Conservation (phyloP, 78 protist species). For the Fonticula alba region DNA sequence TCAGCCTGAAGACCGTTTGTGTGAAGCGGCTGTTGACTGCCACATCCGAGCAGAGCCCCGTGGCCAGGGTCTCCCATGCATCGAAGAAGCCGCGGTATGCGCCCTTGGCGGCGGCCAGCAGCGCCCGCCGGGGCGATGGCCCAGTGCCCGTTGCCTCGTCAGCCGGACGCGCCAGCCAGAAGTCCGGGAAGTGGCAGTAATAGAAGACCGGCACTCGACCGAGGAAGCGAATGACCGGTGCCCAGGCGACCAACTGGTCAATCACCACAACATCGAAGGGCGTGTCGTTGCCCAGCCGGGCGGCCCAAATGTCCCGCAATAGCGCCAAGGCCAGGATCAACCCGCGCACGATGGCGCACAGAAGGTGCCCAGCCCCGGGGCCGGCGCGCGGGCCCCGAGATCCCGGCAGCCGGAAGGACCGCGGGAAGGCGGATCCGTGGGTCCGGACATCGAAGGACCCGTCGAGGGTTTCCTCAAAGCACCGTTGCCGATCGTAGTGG, state of each 20-base stretch:
- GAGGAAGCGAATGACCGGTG: slow-evolving; percentile 18
- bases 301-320: too few species aligned
- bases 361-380: slow-evolving; percentile 9
- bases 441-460: too few species aligned
- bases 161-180: slow-evolving; percentile 6
- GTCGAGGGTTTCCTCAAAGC: slow-evolving; percentile 72
- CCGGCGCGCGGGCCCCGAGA: too few species aligned
- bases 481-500: slow-evolving; percentile 60
- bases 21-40: slow-evolving; percentile 71
- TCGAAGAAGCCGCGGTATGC: background rate
- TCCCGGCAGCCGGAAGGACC: background rate
- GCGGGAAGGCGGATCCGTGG: background rate
- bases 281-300: background rate
- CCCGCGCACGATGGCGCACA: slow-evolving; percentile 16
- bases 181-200: slow-evolving; percentile 97
- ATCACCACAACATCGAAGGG: slow-evolving; percentile 11
- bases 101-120: background rate
- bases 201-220: slow-evolving; percentile 33
- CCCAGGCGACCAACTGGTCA: slow-evolving; percentile 23
- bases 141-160: background rate
- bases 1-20: slow-evolving; percentile 13
- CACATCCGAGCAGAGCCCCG: slow-evolving; percentile 26
- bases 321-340: background rate
- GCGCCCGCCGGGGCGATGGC: background rate
- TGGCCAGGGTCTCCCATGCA: slow-evolving; percentile 18